Conservation (phyloP, 83 land plant species). For the Diphasiastrum complanatum region DNA sequence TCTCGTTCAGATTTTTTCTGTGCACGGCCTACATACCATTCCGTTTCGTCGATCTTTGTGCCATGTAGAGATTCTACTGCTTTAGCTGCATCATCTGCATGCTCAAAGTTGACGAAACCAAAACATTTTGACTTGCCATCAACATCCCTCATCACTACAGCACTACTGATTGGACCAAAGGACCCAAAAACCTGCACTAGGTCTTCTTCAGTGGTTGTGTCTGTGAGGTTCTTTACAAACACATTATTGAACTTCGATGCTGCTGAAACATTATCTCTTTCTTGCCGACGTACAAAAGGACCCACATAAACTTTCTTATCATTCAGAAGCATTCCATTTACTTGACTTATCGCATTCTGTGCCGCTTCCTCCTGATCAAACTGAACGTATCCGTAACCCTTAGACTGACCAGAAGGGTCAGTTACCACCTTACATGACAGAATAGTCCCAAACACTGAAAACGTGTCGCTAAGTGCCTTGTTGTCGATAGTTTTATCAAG, state of each 20-base stretch:
- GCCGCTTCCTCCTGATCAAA: too few species aligned
- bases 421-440: conserved; percentile 63
- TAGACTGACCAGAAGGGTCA: conserved; percentile 49
- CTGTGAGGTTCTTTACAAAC: conserved; percentile 60
- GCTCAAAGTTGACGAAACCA: conserved; percentile 81
- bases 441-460: conserved; percentile 58
- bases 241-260: conserved; percentile 56
- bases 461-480: conserved; percentile 55
- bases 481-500: conserved; percentile 59
- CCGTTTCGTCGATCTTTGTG: conserved; percentile 53
- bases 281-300: conserved; percentile 57
- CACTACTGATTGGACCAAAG: conserved; percentile 56
- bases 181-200: conserved; percentile 48
- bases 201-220: conserved; percentile 51
- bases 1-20: conserved; percentile 69
- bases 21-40: conserved; percentile 73
- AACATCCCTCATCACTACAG: conserved; percentile 59
- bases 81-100: conserved; percentile 59
- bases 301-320: conserved; percentile 67
- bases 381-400: conserved; percentile 78
- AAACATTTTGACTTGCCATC: conserved; percentile 76
- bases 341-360: conserved; percentile 53
- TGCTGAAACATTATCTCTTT: conserved; percentile 35
- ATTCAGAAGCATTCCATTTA: conserved; percentile 67
- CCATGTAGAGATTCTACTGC: conserved; percentile 65